These are phyloP conservation scores for Zygosaccharomyces kombuchaensis DNA, from an alignment of 805 yeast genomes.

Conservation along the genomic window DNA sequence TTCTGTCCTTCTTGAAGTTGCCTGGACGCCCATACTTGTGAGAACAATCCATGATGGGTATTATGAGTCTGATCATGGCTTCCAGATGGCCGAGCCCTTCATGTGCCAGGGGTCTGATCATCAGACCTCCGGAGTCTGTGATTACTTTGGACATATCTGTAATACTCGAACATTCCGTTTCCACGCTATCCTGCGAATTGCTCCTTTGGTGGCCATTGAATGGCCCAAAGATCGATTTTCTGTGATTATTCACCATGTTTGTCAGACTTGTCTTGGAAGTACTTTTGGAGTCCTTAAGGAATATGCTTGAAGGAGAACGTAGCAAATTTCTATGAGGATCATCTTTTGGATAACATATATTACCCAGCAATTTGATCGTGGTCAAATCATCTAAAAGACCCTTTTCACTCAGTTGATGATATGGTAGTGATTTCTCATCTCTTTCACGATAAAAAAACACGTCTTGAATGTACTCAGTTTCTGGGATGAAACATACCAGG, in stretches of 20 bases:
- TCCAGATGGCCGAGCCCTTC: constrained; percentile 64
- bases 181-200: constrained; percentile 13
- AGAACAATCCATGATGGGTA: constrained; percentile 64
- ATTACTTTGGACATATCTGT: constrained; percentile 9
- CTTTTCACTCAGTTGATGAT: constrained; percentile 1
- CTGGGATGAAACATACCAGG: constrained; percentile 29
- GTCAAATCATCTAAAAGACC: constrained; percentile 15
- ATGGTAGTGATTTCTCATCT: background rate
- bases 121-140: constrained; percentile 27
- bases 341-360: constrained; percentile 15
- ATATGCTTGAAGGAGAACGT: constrained; percentile 12
- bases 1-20: constrained; percentile 50
- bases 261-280: background rate
- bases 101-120: constrained; percentile 62
- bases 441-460: constrained; percentile 24
- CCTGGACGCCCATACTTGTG: constrained; percentile 71
- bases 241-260: background rate
- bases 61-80: constrained; percentile 59
- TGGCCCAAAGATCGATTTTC: background rate
- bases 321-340: constrained; percentile 8
- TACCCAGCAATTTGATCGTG: constrained; percentile 24
- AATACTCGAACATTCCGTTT: constrained; percentile 8
- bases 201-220: constrained; percentile 8
- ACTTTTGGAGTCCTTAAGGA: background rate
- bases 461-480: constrained; percentile 28